Evolutionary conservation across 768 basidiomycete species (phyloP).

Genomic region (Tephrocybe sp.): DNA sequence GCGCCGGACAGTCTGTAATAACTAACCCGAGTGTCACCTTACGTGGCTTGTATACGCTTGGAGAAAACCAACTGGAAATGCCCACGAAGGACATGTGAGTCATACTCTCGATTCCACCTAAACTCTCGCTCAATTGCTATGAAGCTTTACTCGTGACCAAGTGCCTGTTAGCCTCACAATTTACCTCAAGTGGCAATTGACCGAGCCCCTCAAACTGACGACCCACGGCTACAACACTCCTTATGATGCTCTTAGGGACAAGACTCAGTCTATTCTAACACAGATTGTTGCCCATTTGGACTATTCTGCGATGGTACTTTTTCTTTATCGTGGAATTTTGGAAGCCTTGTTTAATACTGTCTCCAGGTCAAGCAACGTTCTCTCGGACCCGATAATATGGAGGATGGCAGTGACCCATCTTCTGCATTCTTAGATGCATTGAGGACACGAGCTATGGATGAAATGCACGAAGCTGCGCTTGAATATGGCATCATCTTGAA

Average conservation of each 20-base stretch:
- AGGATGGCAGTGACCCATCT: constrained; percentile 66
- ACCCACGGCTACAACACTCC: constrained; percentile 84
- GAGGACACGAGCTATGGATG: constrained; percentile 82
- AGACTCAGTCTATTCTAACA: constrained; percentile 83
- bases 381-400: constrained; percentile 70
- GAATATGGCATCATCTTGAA: constrained; percentile 84
- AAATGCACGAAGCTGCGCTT: constrained; percentile 74
- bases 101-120: not conserved
- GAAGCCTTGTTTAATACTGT: constrained; percentile 8
- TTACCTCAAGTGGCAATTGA: constrained; percentile 74
- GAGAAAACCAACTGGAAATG: constrained; percentile 84
- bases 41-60: constrained; percentile 75
- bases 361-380: constrained; percentile 74
- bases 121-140: constrained; percentile 1
- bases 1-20: constrained; percentile 82
- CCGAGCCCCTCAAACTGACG: constrained; percentile 59
- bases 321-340: not conserved
- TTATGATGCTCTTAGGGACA: constrained; percentile 74
- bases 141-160: constrained; percentile 80
- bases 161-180: constrained; percentile 82
- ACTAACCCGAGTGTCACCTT: constrained; percentile 82
- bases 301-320: constrained; percentile 42
- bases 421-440: constrained; percentile 82
- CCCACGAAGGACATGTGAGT: constrained; percentile 83
- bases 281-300: constrained; percentile 80